phyloP scores from a whole-genome alignment of 176 grass and related monocot species.

The Puya raimondii region DNA sequence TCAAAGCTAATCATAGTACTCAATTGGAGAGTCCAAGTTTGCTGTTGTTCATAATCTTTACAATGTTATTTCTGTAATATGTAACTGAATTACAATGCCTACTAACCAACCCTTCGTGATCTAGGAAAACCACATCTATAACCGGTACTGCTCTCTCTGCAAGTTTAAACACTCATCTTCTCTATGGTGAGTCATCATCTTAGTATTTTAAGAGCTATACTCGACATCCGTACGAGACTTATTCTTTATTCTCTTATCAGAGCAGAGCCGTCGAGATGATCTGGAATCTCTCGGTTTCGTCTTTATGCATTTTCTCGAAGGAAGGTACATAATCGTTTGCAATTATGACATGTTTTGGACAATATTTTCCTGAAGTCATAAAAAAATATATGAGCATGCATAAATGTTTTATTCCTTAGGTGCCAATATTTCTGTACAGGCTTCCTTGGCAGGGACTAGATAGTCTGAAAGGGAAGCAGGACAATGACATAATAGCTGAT shows the following conservation, averaged over 20 bases:
- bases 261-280: background rate
- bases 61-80: too few species aligned
- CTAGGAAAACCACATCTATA: background rate
- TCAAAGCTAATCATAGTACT: too few species aligned
- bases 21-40: too few species aligned
- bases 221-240: background rate
- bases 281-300: conserved; percentile 1
- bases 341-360: background rate
- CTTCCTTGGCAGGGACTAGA: too few species aligned
- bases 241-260: background rate
- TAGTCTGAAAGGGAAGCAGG: too few species aligned
- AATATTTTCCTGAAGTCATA: background rate
- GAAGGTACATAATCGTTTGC: background rate
- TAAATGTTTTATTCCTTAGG: too few species aligned
- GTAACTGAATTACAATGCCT: too few species aligned
- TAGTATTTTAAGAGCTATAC: background rate
- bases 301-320: background rate
- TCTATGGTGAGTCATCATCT: background rate
- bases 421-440: too few species aligned
- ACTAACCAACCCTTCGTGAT: too few species aligned
- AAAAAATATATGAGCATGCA: too few species aligned
- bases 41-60: too few species aligned
- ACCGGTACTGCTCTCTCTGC: background rate
- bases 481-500: too few species aligned
- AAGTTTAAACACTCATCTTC: background rate